phyloP scores from a whole-genome alignment of 169 alveolate genomes.

The Plasmodium coatneyi region DNA sequence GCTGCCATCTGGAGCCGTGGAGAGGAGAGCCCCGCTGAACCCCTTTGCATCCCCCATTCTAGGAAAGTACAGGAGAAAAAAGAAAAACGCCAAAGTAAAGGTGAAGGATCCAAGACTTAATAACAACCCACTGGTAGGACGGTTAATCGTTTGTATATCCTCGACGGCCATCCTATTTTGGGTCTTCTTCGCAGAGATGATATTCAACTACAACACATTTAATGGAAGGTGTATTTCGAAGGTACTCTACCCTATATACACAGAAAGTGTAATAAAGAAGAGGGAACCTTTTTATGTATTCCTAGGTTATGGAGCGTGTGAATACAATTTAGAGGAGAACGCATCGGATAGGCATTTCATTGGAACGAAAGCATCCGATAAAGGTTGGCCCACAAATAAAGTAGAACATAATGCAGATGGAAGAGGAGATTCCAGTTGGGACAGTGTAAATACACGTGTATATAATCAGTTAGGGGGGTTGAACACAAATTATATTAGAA shows the following conservation, averaged over 20 bases:
- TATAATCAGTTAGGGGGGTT: conserved; percentile 82
- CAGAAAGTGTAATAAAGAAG: conserved; percentile 12
- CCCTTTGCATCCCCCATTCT: conserved; percentile 58
- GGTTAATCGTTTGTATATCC: conserved; percentile 75
- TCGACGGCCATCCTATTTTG: conserved; percentile 73
- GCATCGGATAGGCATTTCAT: conserved; percentile 78
- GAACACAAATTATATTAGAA: conserved; percentile 83
- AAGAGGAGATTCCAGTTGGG: conserved; percentile 74
- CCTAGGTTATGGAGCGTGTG: conserved; percentile 89
- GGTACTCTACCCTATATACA: conserved; percentile 83
- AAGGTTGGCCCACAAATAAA: conserved; percentile 85
- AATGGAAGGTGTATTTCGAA: conserved; percentile 86
- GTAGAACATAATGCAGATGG: conserved; percentile 77
- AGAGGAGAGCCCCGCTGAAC: conserved; percentile 77
- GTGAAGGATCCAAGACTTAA: conserved; percentile 77
- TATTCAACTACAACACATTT: conserved; percentile 84
- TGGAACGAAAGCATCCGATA: conserved; percentile 80
- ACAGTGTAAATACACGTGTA: conserved; percentile 80
- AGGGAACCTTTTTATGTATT: conserved; percentile 79
- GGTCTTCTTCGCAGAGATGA: conserved; percentile 78
- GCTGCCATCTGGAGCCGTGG: conserved; percentile 72
- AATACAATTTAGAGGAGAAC: conserved; percentile 78
- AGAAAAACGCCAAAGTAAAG: conserved; percentile 19
- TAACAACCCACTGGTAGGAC: conserved; percentile 79
- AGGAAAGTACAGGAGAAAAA: conserved; percentile 63